Conservation (phyloP, 169 alveolate species). For the Plasmodium falciparum region DNA sequence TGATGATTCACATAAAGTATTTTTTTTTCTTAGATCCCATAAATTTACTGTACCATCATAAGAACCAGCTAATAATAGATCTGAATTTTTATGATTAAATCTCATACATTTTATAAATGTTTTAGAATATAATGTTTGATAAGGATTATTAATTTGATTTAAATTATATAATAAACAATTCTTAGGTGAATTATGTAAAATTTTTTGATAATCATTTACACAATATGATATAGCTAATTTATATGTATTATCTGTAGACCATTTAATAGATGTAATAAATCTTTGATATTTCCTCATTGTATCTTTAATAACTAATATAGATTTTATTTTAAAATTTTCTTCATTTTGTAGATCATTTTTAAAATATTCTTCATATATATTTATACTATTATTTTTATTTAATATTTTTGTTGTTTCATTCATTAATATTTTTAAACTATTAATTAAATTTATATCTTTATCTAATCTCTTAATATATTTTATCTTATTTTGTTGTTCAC, state of each 20-base stretch:
- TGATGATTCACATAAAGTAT: conserved; percentile 62
- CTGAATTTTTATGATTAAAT: conserved; percentile 74
- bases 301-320: conserved; percentile 61
- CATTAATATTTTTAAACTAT: conserved; percentile 59
- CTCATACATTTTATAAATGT: conserved; percentile 61
- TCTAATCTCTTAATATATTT: conserved; percentile 54
- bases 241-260: conserved; percentile 58
- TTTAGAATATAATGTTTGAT: conserved; percentile 59
- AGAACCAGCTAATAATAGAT: conserved; percentile 57
- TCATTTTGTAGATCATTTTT: conserved; percentile 40
- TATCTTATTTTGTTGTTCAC: conserved; percentile 67
- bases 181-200: conserved; percentile 45
- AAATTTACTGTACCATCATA: conserved; percentile 63
- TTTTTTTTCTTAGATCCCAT: conserved; percentile 74
- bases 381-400: conserved; percentile 73
- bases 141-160: conserved; percentile 54
- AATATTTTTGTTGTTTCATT: conserved; percentile 65
- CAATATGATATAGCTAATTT: conserved; percentile 69
- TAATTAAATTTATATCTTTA: conserved; percentile 47
- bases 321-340: conserved; percentile 59
- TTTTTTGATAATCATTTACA: conserved; percentile 54
- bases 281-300: conserved; percentile 22
- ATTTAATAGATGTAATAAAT: conserved; percentile 59
- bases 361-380: conserved; percentile 59
- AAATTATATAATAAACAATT: conserved; percentile 58